Percentiles rank a stretch among this genome's conserved stretches.
These are phyloP conservation scores for Tetrapisispora iriomotensis DNA, from an alignment of 805 yeast species.

Conservation along the genomic window DNA sequence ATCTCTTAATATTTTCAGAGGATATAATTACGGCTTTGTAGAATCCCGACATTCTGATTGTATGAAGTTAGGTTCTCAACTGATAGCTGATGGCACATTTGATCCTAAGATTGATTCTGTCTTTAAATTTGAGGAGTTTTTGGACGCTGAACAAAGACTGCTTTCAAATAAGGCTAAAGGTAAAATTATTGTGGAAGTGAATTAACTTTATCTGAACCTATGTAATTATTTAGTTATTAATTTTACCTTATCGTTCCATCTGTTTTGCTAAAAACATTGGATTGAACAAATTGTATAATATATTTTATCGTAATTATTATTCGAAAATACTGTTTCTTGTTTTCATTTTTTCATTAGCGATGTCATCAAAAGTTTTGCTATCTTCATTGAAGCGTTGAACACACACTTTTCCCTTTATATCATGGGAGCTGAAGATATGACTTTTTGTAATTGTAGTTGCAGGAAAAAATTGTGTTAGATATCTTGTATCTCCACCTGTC, in stretches of 20 bases:
- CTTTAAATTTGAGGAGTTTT: constrained; percentile 38
- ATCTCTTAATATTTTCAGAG: constrained; percentile 17
- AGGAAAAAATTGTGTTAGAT: constrained; percentile 22
- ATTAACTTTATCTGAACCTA: constrained; percentile 4
- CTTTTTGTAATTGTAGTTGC: constrained; percentile 21
- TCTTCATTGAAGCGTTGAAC: constrained; percentile 27
- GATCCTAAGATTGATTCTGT: constrained; percentile 45
- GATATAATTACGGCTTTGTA: constrained; percentile 25
- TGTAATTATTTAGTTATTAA: too few species aligned
- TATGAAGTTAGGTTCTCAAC: constrained; percentile 16
- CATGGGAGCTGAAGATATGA: constrained; percentile 45
- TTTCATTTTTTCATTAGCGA: not conserved
- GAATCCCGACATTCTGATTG: constrained; percentile 6
- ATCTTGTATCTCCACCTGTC: constrained; percentile 16
- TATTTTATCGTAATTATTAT: not conserved
- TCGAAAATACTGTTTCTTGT: not conserved
- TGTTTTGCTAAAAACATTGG: too few species aligned
- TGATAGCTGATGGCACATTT: constrained; percentile 26
- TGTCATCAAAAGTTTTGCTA: constrained; percentile 19
- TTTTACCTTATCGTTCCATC: too few species aligned
- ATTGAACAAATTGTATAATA: too few species aligned
- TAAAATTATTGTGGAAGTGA: constrained; percentile 39
- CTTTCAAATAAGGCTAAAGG: constrained; percentile 46
- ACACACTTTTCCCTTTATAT: constrained; percentile 28
- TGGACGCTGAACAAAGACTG: constrained; percentile 42